Evolutionary conservation across 345 rosid genomes (phyloP), one percentile per base, ranked within the genome.

Genomic region (Pseudoturritis turrita): DNA sequence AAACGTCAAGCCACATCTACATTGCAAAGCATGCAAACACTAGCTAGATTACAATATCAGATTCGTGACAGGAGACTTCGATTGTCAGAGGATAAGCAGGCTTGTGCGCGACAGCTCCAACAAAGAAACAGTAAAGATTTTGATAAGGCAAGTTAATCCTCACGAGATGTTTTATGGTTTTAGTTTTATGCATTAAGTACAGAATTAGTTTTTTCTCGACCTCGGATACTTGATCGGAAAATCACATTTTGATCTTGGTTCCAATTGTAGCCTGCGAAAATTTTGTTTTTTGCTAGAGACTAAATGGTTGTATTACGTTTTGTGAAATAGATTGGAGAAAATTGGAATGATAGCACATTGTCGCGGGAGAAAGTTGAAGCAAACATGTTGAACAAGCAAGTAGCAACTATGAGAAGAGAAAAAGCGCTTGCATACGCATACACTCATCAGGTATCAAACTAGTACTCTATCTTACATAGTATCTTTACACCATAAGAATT

Each of bases 341-440:
- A 81, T 28, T 95, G 97, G 97, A 62, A 87, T 61, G 84, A 79
- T 68, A 91, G 96, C 64, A 53, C 71, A 22, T 56, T 79, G 79
- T 95, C 97, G 0, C 88, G 79, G 79, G 96, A 89, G 79, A 85
- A 86, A 75, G 70, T 87, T 33, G 89, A 91, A 81, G 86, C 86
- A 47, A 88, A 75, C 62, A 79, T 81, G 71, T 75, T 81, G 49
- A 66, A 60, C 78, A 88, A 71, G 77, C 90, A 84, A 62, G 92
- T 87, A 70, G 97, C 96, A 18, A 85, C 97, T 10, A 65, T 83
- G 88, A 89, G 93, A 83, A 79, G 99, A 79, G 99, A 95, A 70
- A 86, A 87, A 62, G 92, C 99, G 11, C 78, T 91, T 80, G 96
- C 97, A 62, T 95, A 91, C 58, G 83, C 97, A 19, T 87, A 80